Conservation (phyloP, 164 flowering plant species). For the Macadamia tetraphylla region DNA sequence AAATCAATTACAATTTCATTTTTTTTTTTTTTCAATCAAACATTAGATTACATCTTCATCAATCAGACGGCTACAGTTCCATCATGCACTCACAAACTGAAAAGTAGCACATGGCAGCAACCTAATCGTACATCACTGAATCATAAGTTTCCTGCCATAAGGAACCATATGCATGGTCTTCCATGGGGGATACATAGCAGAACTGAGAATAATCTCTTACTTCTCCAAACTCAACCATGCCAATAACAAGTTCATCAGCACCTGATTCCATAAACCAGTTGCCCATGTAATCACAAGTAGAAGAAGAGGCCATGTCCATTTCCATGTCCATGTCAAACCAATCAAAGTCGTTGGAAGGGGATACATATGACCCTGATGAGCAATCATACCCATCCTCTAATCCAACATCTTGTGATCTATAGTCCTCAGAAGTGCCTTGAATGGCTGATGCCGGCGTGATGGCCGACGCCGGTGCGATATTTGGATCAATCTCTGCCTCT, state of each 20-base stretch:
- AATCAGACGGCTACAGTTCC: too few species aligned
- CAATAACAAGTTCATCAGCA: conserved; percentile 17
- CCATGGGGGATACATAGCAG: conserved; percentile 13
- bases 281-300: conserved; percentile 22
- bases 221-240: conserved; percentile 14
- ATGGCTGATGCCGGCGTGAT: not conserved
- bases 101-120: not conserved
- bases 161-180: conserved; percentile 25
- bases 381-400: not conserved
- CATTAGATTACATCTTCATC: too few species aligned
- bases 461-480: not conserved
- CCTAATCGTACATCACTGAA: conserved; percentile 2
- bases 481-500: conserved; percentile 12
- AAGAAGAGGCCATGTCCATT: not conserved
- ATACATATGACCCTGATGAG: not conserved
- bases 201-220: conserved; percentile 18
- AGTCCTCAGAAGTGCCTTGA: not conserved
- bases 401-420: not conserved
- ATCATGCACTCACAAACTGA: too few species aligned
- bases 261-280: conserved; percentile 27
- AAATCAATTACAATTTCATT: too few species aligned
- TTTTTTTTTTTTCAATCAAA: too few species aligned
- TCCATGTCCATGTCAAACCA: not conserved
- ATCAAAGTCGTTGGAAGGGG: not conserved
- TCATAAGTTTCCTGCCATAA: conserved; percentile 33